These are phyloP conservation scores for Claviceps monticola DNA, from an alignment of 2,329 filamentous ascomycete genomes.

Conservation along the genomic window DNA sequence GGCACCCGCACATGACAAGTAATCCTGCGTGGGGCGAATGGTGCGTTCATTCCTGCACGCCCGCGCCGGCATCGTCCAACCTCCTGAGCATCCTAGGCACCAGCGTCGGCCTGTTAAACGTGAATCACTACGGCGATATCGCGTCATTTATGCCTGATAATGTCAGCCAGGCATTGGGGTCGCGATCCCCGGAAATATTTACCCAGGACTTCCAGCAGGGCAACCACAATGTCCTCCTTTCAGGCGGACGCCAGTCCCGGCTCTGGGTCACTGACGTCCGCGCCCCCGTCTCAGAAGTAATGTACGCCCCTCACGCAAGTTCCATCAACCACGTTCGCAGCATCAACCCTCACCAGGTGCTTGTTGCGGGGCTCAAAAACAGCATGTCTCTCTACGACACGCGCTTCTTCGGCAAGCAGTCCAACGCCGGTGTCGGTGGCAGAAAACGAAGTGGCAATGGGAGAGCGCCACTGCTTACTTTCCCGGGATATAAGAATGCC, in stretches of 20 bases:
- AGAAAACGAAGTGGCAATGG: conserved; percentile 5
- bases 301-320: conserved; percentile 21
- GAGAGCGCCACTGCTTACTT: conserved; percentile 29
- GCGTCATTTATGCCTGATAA: conserved; percentile 19
- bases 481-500: conserved; percentile 36
- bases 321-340: conserved; percentile 36
- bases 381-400: conserved; percentile 43
- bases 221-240: conserved; percentile 32
- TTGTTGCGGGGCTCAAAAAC: conserved; percentile 37
- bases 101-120: conserved; percentile 29
- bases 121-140: conserved; percentile 19
- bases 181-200: conserved; percentile 27
- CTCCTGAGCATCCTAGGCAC: conserved; percentile 35
- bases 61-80: conserved; percentile 25
- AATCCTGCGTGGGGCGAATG: conserved; percentile 17
- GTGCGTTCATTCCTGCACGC: conserved; percentile 26
- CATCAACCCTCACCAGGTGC: conserved; percentile 33
- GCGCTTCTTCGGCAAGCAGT: conserved; percentile 23
- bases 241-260: conserved; percentile 34
- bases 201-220: conserved; percentile 31
- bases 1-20: not conserved
- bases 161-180: conserved; percentile 5
- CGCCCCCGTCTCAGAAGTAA: conserved; percentile 18
- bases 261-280: conserved; percentile 35
- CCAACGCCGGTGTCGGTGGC: conserved; percentile 8